These are phyloP conservation scores for Melaleuca quinquenervia DNA, from an alignment of 345 rosid species.

Conservation along the genomic window DNA sequence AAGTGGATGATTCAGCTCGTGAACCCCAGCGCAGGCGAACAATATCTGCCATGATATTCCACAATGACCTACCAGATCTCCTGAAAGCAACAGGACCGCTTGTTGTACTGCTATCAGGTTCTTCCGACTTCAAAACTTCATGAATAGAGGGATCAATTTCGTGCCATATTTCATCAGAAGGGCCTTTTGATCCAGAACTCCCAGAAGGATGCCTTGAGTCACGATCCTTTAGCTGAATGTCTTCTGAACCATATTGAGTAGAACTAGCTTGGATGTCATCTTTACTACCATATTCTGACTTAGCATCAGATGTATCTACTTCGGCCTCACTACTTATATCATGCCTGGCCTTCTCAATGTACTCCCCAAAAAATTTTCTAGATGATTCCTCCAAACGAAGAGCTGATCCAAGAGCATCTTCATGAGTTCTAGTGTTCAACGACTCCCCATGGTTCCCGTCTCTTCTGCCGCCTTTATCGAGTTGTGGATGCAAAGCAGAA, in stretches of 20 bases:
- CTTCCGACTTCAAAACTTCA: constrained; percentile 32
- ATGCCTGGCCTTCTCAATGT: constrained; percentile 52
- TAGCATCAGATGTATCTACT: constrained; percentile 7
- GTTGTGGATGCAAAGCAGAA: constrained; percentile 9
- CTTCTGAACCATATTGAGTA: constrained; percentile 14
- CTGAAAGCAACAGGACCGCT: constrained; percentile 27
- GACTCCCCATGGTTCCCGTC: constrained; percentile 19
- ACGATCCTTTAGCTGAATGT: constrained; percentile 18
- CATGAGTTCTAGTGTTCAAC: constrained; percentile 13
- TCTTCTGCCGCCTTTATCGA: constrained; percentile 13
- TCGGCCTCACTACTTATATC: constrained; percentile 38
- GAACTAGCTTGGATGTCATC: constrained; percentile 17
- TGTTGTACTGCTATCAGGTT: constrained; percentile 20
- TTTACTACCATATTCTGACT: constrained; percentile 13
- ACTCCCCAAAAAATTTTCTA: constrained; percentile 45
- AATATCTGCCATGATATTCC: constrained; percentile 63
- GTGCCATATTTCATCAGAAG: constrained; percentile 85
- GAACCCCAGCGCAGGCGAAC: constrained; percentile 64
- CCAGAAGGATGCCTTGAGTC: constrained; percentile 28
- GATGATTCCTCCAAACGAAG: constrained; percentile 55
- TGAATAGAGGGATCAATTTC: constrained; percentile 41
- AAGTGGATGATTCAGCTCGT: constrained; percentile 41
- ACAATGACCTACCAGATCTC: constrained; percentile 63
- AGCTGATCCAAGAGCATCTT: constrained; percentile 61
- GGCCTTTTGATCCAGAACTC: constrained; percentile 65